A percentile compares a stretch with the other conserved stretches of the same genome.
Conservation (phyloP, 139 green algal genomes). For the Haematococcus sp. region DNA sequence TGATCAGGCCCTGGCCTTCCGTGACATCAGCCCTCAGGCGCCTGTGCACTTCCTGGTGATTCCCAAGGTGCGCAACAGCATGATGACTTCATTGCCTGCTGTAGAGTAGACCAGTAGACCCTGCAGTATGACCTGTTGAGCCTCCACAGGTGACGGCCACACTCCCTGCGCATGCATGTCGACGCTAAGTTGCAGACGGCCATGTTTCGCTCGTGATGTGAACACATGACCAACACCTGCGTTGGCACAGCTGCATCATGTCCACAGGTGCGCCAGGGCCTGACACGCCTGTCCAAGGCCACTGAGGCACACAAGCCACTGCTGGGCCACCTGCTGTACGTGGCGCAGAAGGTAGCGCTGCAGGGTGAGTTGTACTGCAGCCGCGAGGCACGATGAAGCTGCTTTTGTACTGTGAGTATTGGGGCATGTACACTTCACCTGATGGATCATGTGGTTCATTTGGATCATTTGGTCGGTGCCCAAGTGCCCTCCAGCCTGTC, state of each 20-base stretch:
- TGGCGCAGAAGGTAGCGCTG: slow-evolving; percentile 76
- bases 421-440: not conserved
- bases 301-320: slow-evolving; percentile 74
- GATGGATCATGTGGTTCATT: not conserved
- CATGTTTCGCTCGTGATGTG: too few relatives aligned
- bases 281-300: slow-evolving; percentile 80
- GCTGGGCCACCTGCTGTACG: slow-evolving; percentile 87
- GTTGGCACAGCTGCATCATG: too few relatives aligned
- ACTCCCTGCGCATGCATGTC: too few relatives aligned
- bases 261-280: slow-evolving; percentile 39
- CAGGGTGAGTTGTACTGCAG: slow-evolving; percentile 60
- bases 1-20: slow-evolving; percentile 86
- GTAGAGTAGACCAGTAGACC: too few relatives aligned
- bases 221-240: too few relatives aligned
- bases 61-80: slow-evolving; percentile 59
- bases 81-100: too few relatives aligned
- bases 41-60: slow-evolving; percentile 94
- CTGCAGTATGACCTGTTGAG: not conserved
- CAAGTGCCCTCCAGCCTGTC: not conserved
- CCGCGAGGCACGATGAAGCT: too few relatives aligned
- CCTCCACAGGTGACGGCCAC: not conserved
- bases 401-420: too few relatives aligned
- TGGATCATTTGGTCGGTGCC: not conserved
- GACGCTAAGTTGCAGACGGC: too few relatives aligned
- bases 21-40: slow-evolving; percentile 83